Evolutionary conservation across 1,139 yeast genomes (phyloP).

Genomic region (Komagataea norvegica): DNA sequence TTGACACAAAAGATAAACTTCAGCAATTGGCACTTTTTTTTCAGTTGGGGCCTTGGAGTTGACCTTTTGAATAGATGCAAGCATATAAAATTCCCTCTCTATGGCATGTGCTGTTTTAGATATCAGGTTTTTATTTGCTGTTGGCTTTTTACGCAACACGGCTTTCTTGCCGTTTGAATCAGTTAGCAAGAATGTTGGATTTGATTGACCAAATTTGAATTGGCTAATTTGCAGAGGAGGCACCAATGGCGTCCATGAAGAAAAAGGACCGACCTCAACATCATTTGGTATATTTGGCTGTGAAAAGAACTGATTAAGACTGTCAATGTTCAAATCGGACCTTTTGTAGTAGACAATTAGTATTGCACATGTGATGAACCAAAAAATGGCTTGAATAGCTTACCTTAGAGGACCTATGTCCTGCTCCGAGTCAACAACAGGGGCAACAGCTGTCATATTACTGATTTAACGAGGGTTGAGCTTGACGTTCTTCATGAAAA

Average conservation of each 20-base stretch:
- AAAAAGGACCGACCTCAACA: constrained; percentile 9
- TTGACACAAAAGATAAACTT: constrained; percentile 45
- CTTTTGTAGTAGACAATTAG: constrained; percentile 3
- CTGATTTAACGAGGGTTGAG: not conserved
- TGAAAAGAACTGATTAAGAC: constrained; percentile 11
- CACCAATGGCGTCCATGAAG: constrained; percentile 11
- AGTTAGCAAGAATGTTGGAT: constrained; percentile 54
- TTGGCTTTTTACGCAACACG: constrained; percentile 59
- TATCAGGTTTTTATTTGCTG: constrained; percentile 48
- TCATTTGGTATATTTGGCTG: constrained; percentile 6
- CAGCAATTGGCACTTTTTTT: constrained; percentile 44
- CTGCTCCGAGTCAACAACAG: constrained; percentile 23
- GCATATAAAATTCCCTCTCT: constrained; percentile 56
- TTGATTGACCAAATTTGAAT: constrained; percentile 63
- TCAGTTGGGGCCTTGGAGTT: constrained; percentile 17
- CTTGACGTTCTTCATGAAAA: not conserved
- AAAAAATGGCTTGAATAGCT: not conserved
- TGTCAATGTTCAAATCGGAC: constrained; percentile 6
- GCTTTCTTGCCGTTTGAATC: constrained; percentile 40
- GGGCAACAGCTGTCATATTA: not conserved
- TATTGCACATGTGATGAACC: not conserved
- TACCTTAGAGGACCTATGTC: constrained; percentile 23
- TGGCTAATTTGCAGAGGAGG: constrained; percentile 39
- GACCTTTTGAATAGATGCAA: constrained; percentile 42
- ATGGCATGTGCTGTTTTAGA: constrained; percentile 63